Percentiles rank a stretch among this genome's conserved stretches.
These are phyloP conservation scores for Exserohilum turcica DNA, from an alignment of 2,329 filamentous ascomycete species.

Conservation along the genomic window DNA sequence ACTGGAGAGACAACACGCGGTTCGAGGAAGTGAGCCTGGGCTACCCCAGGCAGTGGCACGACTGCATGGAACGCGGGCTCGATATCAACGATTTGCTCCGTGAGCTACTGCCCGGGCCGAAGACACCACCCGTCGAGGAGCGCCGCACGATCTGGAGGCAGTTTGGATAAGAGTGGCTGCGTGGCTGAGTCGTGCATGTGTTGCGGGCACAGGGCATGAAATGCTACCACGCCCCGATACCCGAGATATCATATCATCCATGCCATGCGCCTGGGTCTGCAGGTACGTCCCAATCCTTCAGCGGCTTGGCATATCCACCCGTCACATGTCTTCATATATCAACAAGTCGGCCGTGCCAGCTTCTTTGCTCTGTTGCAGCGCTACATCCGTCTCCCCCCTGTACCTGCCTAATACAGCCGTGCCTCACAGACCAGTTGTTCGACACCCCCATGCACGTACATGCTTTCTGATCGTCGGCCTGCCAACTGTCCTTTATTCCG, in stretches of 20 bases:
- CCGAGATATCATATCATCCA: conserved; percentile 4
- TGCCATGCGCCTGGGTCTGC: conserved; percentile 3
- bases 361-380: background rate
- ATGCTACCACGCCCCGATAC: conserved; percentile 4
- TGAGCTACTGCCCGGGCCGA: conserved; percentile 53
- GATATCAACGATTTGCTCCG: conserved; percentile 54
- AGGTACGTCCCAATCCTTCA: conserved; percentile 14
- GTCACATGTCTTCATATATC: conserved; percentile 6
- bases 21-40: conserved; percentile 56
- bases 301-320: background rate
- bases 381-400: conserved; percentile 2
- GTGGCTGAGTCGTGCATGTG: background rate
- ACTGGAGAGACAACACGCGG: conserved; percentile 54
- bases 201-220: background rate
- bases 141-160: conserved; percentile 36
- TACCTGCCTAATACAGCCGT: conserved; percentile 29
- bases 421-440: conserved; percentile 18
- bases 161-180: conserved; percentile 38
- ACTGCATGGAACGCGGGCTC: conserved; percentile 49
- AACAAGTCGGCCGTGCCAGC: conserved; percentile 2
- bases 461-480: conserved; percentile 5
- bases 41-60: conserved; percentile 56
- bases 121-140: conserved; percentile 30
- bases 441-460: conserved; percentile 12
- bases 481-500: background rate